Conservation (phyloP, 306 rosid species). For the Begonia fuchsioides region DNA sequence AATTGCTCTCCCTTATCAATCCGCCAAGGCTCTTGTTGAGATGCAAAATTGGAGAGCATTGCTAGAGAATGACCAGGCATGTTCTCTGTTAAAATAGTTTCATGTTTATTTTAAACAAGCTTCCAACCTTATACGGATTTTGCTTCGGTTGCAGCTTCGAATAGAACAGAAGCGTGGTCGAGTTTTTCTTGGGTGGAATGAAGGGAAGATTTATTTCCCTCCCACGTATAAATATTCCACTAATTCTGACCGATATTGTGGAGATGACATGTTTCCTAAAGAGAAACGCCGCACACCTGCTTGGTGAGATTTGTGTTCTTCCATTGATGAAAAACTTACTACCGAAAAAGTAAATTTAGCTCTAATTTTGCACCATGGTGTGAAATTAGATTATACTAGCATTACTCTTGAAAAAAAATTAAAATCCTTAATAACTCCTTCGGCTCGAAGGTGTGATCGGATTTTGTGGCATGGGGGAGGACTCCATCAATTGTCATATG, state of each 20-base stretch:
- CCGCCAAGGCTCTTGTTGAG: constrained; percentile 95
- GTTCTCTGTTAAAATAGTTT: constrained; percentile 3
- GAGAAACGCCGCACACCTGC: constrained; percentile 98
- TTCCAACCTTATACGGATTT: constrained; percentile 8
- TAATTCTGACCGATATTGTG: constrained; percentile 91
- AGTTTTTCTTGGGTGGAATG: constrained; percentile 81
- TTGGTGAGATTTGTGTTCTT: constrained; percentile 43
- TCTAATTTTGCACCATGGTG: too few relatives aligned
- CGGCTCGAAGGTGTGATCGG: constrained; percentile 73
- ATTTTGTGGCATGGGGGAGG: constrained; percentile 97
- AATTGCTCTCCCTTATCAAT: constrained; percentile 75
- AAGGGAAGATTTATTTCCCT: constrained; percentile 94
- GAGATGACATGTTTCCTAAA: constrained; percentile 88
- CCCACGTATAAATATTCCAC: constrained; percentile 97
- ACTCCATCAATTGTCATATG: constrained; percentile 81
- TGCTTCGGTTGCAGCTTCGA: constrained; percentile 48
- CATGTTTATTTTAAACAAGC: constrained; percentile 4
- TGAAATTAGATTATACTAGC: too few relatives aligned
- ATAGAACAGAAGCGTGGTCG: constrained; percentile 91
- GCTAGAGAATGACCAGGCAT: constrained; percentile 91
- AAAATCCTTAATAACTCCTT: not conserved
- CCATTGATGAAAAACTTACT: not conserved
- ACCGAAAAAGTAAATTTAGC: too few relatives aligned
- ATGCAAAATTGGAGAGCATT: constrained; percentile 99
- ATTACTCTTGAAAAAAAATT: too few relatives aligned